Base-by-base conservation (phyloP, 768 basidiomycete genomes). In the Cystofilobasidium capitatum region DNA sequence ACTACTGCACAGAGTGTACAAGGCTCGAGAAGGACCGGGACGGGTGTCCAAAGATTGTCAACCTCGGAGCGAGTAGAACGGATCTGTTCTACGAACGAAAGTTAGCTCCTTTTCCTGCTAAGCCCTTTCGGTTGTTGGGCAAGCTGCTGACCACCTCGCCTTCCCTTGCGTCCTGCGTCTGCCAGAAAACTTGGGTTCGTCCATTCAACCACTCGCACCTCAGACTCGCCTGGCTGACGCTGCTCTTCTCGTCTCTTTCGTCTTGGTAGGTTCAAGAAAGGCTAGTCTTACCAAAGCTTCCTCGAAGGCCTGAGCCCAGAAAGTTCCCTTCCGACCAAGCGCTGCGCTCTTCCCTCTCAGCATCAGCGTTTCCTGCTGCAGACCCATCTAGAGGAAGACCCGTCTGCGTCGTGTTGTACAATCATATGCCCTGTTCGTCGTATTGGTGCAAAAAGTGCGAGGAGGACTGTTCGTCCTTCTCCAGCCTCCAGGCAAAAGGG, bases 1-100 rank as follows among this genome's bases (percentile, higher is more conserved):
- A 98, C 78, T 99, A 99, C 74, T 99, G 96, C 71, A 93, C 94
- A 1, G 92, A 94, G 79, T 97, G 91, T 74, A 91, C 89, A n/a
- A 81, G 93, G 59, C 80, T 98, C 59, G 96, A 99, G 76, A 98
- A 98, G 75, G 93, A 97, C 73, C 81, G 96, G 40, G 96, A 99
- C 77, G 96, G 96, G 0, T 99, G 96, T 80, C 92, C 92, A 10
- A 98, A 97, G 83, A 91, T 94, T 73, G 91, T 94, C 70, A 94
- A 96, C 75, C 81, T 96, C n/a, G 92, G 92, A 66, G 91, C 91
- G 12, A 89, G 89, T 74, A 82, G 91, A 73, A 94, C 91, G 57
- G 66, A 68, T 44, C 61, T 68, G 33, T 68, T 68, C 61, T 68
- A 68, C 40, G 66, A 68, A 62, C 45, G 66, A 57, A 68, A 68